Evolutionary conservation across 75 land plant species (phyloP).

Genomic region (Pinus taeda): DNA sequence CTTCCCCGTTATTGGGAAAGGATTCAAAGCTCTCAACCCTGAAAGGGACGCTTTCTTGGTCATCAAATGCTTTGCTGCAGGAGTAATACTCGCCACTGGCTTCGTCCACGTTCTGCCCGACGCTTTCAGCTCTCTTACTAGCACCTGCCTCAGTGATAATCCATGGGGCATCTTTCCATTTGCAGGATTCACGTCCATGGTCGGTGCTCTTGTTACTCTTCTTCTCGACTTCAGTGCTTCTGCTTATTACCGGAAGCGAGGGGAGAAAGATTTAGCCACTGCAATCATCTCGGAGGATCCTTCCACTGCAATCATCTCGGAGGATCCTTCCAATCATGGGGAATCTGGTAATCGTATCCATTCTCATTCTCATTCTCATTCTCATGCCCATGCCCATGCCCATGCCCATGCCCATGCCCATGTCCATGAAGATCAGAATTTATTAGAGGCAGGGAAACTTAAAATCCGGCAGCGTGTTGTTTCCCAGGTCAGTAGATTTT

Average conservation of each 20-base stretch:
- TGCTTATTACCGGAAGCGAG: conserved; percentile 13
- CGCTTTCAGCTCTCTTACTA: conserved; percentile 18
- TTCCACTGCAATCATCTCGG: conserved; percentile 11
- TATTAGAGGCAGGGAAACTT: background rate
- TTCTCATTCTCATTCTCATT: background rate
- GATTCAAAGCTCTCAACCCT: conserved; percentile 8
- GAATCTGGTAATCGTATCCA: background rate
- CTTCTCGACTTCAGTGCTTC: conserved; percentile 18
- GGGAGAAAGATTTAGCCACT: too few relatives aligned
- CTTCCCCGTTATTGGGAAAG: conserved; percentile 17
- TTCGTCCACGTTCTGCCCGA: conserved; percentile 34
- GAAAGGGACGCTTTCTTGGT: conserved; percentile 20
- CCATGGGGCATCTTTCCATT: conserved; percentile 23
- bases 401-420: conserved; percentile 8
- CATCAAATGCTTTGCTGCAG: conserved; percentile 31
- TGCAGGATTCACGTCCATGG: conserved; percentile 28
- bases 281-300: too few relatives aligned
- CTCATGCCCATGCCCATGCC: background rate
- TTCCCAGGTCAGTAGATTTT: conserved; percentile 8
- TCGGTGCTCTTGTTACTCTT: conserved; percentile 11
- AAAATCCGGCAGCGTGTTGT: conserved; percentile 11
- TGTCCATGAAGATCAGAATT: background rate
- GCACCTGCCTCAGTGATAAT: conserved; percentile 13
- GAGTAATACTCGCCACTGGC: conserved; percentile 33
- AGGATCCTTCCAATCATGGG: background rate